Evolutionary conservation across 176 grass and related monocot genomes (phyloP), one percentile per base, ranked within the genome.

Genomic region (Bothriochloa decipiens): DNA sequence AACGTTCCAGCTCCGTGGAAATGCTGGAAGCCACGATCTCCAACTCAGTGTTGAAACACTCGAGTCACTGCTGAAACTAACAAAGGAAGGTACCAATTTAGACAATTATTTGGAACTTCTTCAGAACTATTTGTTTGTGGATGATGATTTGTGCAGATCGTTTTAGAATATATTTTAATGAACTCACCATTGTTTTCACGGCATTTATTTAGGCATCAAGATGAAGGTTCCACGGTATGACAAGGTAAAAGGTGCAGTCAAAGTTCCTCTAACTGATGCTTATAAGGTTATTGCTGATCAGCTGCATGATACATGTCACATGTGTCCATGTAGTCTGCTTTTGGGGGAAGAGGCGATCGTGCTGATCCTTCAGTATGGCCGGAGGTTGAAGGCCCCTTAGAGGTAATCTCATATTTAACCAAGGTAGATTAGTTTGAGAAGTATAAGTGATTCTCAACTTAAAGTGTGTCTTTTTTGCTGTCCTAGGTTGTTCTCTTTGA

Each of bases 1-100:
- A 78, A 73, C 60, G 88, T 76, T 91, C 65, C 87, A 99, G 96
- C 67, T 96, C 75, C 96, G 96, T 63, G 96, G 96, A 75, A 99
- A 99, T 94, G 96, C 96, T 9, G 96, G 96, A 88, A 99, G 93
- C 84, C 96, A 99, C 36, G 93, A 99, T 87, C 91, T 99, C 50
- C 93, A 91, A 46, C 92, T 99, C 76, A 96, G 93, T 55, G 68
- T 96, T 79, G 91, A 96, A 35, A 96, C 93, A 29, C 88, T 99
- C 25, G 81, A 90, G 70, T 94, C 93, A 66, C 47, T 99, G 57
- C 81, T 37, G 41, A 99, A 96, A 88, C 84, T 96, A 55, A 96
- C 96, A 86, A 96, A 94, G 84, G 83, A 96, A 92, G 96, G 96
- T 99, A 92, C 67, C 9, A 14, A 33, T 70, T 67, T 11, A 11